Conservation (phyloP, 345 rosid species). For the Camelina sativa region DNA sequence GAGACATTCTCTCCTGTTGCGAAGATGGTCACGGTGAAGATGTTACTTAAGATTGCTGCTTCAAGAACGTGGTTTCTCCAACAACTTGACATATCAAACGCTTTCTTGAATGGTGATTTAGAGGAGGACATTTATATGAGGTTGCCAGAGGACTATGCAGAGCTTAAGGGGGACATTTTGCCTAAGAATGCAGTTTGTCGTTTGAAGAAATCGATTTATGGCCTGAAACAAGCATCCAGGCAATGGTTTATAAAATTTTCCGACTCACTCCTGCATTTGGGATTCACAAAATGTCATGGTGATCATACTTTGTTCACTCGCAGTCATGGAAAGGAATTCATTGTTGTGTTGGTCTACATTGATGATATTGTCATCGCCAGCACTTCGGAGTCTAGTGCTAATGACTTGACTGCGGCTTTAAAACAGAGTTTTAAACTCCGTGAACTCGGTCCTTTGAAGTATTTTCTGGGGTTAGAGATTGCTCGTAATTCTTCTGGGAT, state of each 20-base stretch:
- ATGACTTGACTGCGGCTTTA: neutral
- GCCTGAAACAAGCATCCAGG: neutral
- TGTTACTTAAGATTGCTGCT: neutral
- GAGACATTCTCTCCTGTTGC: neutral
- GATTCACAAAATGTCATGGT: fast-evolving
- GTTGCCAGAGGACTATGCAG: neutral
- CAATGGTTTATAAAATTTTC: neutral
- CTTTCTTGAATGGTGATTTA: neutral
- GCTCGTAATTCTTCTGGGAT: neutral
- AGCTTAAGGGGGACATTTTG: neutral
- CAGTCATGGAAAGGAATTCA: fast-evolving
- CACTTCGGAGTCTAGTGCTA: neutral
- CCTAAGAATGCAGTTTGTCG: neutral
- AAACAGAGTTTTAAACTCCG: neutral
- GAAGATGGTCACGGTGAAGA: neutral
- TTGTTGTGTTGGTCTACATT: neutral
- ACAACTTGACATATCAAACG: neutral
- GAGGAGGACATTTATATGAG: neutral
- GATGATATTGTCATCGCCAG: neutral
- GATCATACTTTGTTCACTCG: neutral
- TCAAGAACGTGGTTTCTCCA: neutral
- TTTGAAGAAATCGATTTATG: neutral
- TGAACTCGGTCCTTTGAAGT: neutral
- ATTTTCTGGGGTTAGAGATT: neutral
- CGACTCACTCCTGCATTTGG: neutral